Base-by-base conservation (phyloP, 2,329 filamentous ascomycete species). In the Sclerotinia sclerotiorum region DNA sequence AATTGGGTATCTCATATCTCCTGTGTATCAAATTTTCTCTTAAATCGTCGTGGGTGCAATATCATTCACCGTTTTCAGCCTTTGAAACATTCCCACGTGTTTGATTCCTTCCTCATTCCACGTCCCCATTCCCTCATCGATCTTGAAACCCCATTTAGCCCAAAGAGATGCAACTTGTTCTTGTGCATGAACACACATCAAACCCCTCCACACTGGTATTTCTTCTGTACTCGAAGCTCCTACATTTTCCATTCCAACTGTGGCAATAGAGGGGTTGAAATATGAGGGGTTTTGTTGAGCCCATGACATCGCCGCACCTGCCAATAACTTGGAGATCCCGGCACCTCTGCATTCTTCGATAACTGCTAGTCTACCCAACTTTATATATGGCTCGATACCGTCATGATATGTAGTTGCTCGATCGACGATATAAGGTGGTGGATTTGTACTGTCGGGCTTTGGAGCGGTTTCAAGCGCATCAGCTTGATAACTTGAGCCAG, bases 81-180 rank as follows among this genome's bases (percentile, higher is more conserved):
- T 80, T 70, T 79, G 74, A 71, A 86, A 97, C 93, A 97, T 97
- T 69, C 91, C 94, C 27, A 96, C 84, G 81, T 97, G 93, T 73
- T 86, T 83, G 66, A 97, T 94, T 5, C 91, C 92, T 76, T 96
- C 93, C 78, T 97, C 94, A 71, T 84, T 82, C 93, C 94, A 97
- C 39, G 78, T 83, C 0, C 92, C 92, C 85, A 94, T 87, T 6
- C 80, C 82, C 75, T 90, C 84, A 78, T 97, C 94, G 8, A 85
- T 81, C 70, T 82, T 79, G 77, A 97, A 97, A 0, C 93, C 93
- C 79, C 89, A 85, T 75, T 83, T 85, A 74, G 81, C 80, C 87
- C 93, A 98, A 73, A 89, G 82, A 42, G 79, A 79, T 71, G 87
- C 82, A 15, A 90, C 87, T 39, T 82, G 78, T 69, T 85, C 84